A percentile compares a stretch with the other conserved stretches of the same genome.
Evolutionary conservation across 2,329 filamentous ascomycete species (phyloP).

Genomic region (Neonectria punicea): DNA sequence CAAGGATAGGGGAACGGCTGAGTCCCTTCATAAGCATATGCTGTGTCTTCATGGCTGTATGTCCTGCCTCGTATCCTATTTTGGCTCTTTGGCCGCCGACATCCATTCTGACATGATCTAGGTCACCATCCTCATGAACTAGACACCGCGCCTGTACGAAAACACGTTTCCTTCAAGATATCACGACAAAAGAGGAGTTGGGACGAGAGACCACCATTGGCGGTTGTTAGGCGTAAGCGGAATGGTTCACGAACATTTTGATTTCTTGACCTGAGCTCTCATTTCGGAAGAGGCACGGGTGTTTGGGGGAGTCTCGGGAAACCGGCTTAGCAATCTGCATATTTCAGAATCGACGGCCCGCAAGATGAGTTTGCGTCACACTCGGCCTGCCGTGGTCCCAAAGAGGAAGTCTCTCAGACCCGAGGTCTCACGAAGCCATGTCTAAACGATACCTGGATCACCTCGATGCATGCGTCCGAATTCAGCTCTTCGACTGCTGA

Average conservation of each 20-base stretch:
- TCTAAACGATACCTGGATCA: background rate
- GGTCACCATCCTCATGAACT: slow-evolving; percentile 52
- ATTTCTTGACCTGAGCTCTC: background rate
- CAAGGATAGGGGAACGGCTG: slow-evolving; percentile 88
- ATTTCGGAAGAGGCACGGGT: background rate
- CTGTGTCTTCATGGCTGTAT: slow-evolving; percentile 92
- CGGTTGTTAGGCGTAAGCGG: slow-evolving; percentile 18
- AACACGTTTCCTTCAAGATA: slow-evolving; percentile 30
- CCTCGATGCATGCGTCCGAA: background rate
- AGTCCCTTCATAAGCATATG: slow-evolving; percentile 96
- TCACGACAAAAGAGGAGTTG: slow-evolving; percentile 38
- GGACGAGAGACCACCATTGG: slow-evolving; percentile 19
- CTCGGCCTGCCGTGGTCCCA: slow-evolving; percentile 6
- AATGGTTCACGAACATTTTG: slow-evolving; percentile 15
- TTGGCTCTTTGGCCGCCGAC: background rate
- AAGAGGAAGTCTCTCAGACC: slow-evolving; percentile 10
- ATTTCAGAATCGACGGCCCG: background rate
- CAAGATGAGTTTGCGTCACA: slow-evolving; percentile 19
- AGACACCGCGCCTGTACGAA: slow-evolving; percentile 40
- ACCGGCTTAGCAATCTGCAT: background rate
- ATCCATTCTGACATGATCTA: slow-evolving; percentile 28
- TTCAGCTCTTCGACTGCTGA: background rate
- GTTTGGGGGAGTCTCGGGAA: slow-evolving; percentile 1
- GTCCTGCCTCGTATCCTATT: slow-evolving; percentile 37
- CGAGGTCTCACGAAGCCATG: slow-evolving; percentile 19